Evolutionary conservation across 2,329 filamentous ascomycete genomes (phyloP).

Genomic region (Furcasterigmium furcatum): DNA sequence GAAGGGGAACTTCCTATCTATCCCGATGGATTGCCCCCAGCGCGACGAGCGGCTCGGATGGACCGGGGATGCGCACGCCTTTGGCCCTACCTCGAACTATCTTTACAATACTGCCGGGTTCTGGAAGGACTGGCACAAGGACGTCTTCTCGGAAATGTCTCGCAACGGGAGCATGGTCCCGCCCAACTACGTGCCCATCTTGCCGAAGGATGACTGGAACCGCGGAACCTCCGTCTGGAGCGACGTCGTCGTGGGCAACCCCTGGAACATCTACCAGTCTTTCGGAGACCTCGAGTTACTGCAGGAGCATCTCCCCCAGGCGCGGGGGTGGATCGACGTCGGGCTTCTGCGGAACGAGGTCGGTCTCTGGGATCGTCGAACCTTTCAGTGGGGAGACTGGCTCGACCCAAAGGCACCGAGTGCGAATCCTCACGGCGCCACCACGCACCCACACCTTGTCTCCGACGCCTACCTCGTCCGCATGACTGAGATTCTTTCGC

Average conservation of each 20-base stretch:
- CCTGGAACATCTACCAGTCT: slow-evolving; percentile 35
- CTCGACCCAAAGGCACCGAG: slow-evolving; percentile 42
- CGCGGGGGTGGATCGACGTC: slow-evolving; percentile 34
- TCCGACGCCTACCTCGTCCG: slow-evolving; percentile 44
- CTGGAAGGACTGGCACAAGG: slow-evolving; percentile 45
- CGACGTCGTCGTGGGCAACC: slow-evolving; percentile 35
- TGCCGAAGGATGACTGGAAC: slow-evolving; percentile 15
- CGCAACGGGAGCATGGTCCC: slow-evolving; percentile 17
- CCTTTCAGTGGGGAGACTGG: slow-evolving; percentile 42
- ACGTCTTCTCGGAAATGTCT: slow-evolving; percentile 33
- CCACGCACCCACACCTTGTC: slow-evolving; percentile 35
- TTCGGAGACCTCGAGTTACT: slow-evolving; percentile 33
- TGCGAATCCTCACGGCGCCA: slow-evolving; percentile 33
- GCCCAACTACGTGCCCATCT: slow-evolving; percentile 21
- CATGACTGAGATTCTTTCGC: slow-evolving; percentile 31
- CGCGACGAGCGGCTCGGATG: slow-evolving; percentile 52
- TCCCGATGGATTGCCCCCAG: slow-evolving; percentile 57
- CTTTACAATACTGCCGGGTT: slow-evolving; percentile 51
- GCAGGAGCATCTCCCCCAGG: slow-evolving; percentile 31
- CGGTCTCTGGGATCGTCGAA: slow-evolving; percentile 34
- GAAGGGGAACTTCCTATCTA: slow-evolving; percentile 53
- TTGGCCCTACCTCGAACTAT: slow-evolving; percentile 47
- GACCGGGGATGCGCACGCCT: slow-evolving; percentile 49
- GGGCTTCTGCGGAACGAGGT: slow-evolving; percentile 25
- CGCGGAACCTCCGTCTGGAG: slow-evolving; percentile 32